Percentiles rank a stretch among this genome's conserved stretches.
Conservation (phyloP, 495 filamentous ascomycete genomes). For the Margaritispora aquatica region DNA sequence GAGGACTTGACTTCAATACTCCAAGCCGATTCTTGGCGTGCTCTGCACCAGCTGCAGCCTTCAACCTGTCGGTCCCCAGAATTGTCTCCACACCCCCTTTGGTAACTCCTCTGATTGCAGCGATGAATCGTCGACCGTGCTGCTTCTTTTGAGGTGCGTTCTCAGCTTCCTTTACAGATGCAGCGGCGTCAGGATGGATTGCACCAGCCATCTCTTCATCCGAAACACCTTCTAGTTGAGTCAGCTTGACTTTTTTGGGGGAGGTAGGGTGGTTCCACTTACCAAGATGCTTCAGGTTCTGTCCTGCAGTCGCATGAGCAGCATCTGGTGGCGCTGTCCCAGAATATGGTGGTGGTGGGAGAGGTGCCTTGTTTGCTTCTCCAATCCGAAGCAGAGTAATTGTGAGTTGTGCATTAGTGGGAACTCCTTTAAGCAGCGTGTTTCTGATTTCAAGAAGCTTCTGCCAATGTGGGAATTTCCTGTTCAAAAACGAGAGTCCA, state of each 20-base stretch:
- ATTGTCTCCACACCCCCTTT: conserved; percentile 24
- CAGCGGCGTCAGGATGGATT: conserved; percentile 33
- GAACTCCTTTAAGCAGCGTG: conserved; percentile 74
- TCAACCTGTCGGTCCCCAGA: conserved; percentile 23
- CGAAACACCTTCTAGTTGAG: conserved; percentile 28
- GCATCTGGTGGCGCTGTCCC: conserved; percentile 43
- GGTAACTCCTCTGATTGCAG: conserved; percentile 16
- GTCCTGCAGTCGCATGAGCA: conserved; percentile 40
- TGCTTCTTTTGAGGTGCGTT: conserved; percentile 13
- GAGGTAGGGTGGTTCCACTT: neutral
- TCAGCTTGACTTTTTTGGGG: neutral
- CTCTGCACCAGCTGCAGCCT: conserved; percentile 44
- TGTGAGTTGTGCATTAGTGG: conserved; percentile 83
- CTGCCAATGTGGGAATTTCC: conserved; percentile 66
- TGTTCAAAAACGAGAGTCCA: conserved; percentile 55
- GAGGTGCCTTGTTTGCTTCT: conserved; percentile 73
- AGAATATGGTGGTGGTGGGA: conserved; percentile 71
- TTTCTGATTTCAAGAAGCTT: conserved; percentile 51
- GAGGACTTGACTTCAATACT: conserved; percentile 47
- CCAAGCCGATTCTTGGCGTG: conserved; percentile 68
- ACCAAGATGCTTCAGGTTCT: conserved; percentile 30
- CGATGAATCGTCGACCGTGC: conserved; percentile 13
- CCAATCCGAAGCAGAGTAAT: conserved; percentile 81
- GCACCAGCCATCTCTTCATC: conserved; percentile 37
- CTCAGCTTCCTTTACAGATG: neutral